phyloP scores from a whole-genome alignment of 2,329 filamentous ascomycete species.

The Knufia petricola region DNA sequence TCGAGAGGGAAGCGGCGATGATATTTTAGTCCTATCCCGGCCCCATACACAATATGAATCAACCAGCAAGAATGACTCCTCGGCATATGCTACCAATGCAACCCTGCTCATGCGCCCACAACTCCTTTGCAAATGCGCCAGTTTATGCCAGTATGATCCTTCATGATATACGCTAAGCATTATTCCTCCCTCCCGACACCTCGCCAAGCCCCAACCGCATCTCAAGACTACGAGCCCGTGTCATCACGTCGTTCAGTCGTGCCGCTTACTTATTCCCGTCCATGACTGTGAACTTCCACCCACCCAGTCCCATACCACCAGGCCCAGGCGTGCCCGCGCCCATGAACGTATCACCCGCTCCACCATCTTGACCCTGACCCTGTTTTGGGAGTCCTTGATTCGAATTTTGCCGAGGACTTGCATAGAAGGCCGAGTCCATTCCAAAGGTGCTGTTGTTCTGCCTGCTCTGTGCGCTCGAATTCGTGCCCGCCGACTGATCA shows the following conservation, averaged over 20 bases:
- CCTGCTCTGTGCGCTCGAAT: slow-evolving; percentile 11
- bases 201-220: too few species aligned
- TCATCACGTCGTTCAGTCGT: neutral
- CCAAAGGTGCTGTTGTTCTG: slow-evolving; percentile 5
- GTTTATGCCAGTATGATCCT: too few species aligned
- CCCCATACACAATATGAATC: too few species aligned
- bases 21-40: too few species aligned
- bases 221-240: too few species aligned
- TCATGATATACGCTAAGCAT: too few species aligned
- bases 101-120: too few species aligned
- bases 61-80: too few species aligned
- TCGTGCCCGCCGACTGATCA: slow-evolving; percentile 9
- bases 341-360: slow-evolving; percentile 23
- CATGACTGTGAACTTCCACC: slow-evolving; percentile 23
- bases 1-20: too few species aligned
- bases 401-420: slow-evolving; percentile 6
- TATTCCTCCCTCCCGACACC: too few species aligned
- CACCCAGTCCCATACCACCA: slow-evolving; percentile 15
- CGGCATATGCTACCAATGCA: too few species aligned
- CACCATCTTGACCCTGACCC: slow-evolving; percentile 8
- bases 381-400: slow-evolving; percentile 14
- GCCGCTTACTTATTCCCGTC: slow-evolving; percentile 14
- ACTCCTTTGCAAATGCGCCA: too few species aligned
- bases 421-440: neutral
- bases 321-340: slow-evolving; percentile 20